These are phyloP conservation scores for Penicillium rolfsii DNA, from an alignment of 2,329 filamentous ascomycete species.

Conservation along the genomic window DNA sequence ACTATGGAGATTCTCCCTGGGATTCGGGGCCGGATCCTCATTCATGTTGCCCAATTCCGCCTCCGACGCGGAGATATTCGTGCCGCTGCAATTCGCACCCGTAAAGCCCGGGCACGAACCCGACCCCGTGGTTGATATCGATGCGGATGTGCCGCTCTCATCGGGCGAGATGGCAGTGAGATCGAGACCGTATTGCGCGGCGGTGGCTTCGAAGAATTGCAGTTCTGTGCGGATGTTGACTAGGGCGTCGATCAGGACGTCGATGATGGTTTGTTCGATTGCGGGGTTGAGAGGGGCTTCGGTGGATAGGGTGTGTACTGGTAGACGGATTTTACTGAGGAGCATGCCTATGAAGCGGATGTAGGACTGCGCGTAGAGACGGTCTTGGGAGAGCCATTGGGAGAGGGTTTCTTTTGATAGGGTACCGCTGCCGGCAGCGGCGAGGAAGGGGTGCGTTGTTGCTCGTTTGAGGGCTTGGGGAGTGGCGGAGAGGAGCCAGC, in stretches of 20 bases:
- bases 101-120: constrained; percentile 25
- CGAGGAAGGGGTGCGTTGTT: constrained; percentile 69
- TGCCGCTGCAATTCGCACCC: constrained; percentile 37
- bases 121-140: constrained; percentile 25
- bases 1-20: constrained; percentile 15
- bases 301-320: constrained; percentile 39
- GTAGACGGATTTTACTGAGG: constrained; percentile 63
- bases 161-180: constrained; percentile 47
- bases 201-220: constrained; percentile 68
- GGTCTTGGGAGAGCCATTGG: constrained; percentile 72
- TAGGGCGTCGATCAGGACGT: constrained; percentile 66
- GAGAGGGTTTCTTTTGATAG: constrained; percentile 60
- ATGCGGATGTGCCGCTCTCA: constrained; percentile 37
- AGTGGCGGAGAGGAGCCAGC: constrained; percentile 58
- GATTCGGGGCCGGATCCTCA: background rate
- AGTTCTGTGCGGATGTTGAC: constrained; percentile 70
- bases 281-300: constrained; percentile 33
- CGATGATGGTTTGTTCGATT: constrained; percentile 60
- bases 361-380: constrained; percentile 71
- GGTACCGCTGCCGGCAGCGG: constrained; percentile 64
- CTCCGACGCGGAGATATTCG: background rate
- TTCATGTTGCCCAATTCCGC: constrained; percentile 4
- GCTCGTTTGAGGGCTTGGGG: constrained; percentile 55
- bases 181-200: constrained; percentile 61
- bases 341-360: constrained; percentile 68